A percentile compares a stretch with the other conserved stretches of the same genome.
phyloP scores from a whole-genome alignment of 2,329 filamentous ascomycete genomes.

The Aspergillus cejpii region DNA sequence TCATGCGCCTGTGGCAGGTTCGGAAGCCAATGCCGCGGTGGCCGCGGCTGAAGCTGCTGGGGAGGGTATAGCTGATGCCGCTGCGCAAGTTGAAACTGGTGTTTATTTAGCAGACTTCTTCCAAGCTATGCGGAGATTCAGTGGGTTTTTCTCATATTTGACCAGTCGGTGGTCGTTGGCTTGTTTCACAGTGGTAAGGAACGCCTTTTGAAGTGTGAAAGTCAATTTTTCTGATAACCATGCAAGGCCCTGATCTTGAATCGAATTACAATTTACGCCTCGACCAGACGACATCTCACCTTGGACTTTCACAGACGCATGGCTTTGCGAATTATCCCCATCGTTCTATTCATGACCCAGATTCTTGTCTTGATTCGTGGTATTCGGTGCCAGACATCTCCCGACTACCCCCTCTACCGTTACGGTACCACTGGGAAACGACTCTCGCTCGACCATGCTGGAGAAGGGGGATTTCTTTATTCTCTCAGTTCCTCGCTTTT shows the following conservation, averaged over 20 bases:
- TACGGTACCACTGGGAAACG: conserved; percentile 62
- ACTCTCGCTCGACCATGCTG: conserved; percentile 62
- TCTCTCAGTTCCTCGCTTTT: conserved; percentile 64
- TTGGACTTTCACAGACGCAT: conserved; percentile 68
- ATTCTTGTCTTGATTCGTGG: conserved; percentile 67
- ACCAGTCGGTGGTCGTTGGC: conserved; percentile 88
- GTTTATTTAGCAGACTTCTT: conserved; percentile 41
- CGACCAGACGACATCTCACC: conserved; percentile 70
- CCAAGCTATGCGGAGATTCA: conserved; percentile 59
- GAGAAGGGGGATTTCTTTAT: conserved; percentile 64
- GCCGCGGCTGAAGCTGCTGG: conserved; percentile 31
- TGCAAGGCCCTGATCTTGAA: conserved; percentile 72
- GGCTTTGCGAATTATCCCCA: conserved; percentile 62
- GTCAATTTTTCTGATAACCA: conserved; percentile 3
- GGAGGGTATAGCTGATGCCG: conserved; percentile 30
- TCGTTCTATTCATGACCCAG: conserved; percentile 63
- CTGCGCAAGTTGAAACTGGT: conserved; percentile 27
- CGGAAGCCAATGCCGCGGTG: conserved; percentile 38
- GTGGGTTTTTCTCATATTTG: conserved; percentile 81
- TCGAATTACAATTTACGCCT: conserved; percentile 87
- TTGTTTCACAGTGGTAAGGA: conserved; percentile 66
- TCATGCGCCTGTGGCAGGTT: conserved; percentile 16
- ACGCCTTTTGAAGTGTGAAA: too few relatives aligned
- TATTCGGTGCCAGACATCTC: conserved; percentile 84
- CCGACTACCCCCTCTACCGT: conserved; percentile 61